Evolutionary conservation across 768 basidiomycete species (phyloP).

Genomic region (Suillus bovinus): DNA sequence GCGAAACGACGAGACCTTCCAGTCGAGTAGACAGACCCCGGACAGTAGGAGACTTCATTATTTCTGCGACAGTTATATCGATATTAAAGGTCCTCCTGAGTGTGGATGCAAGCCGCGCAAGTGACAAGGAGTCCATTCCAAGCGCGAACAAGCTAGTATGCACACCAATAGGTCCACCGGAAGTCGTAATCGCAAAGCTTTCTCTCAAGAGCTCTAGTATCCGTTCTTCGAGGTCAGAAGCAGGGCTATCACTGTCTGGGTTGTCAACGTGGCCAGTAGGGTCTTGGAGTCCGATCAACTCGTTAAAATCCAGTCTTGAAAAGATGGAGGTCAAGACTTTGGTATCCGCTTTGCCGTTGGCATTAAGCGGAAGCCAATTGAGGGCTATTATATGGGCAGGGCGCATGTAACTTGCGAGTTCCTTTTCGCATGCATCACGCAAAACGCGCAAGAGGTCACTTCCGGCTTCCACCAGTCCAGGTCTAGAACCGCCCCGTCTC

Average conservation of each 20-base stretch:
- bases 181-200: background rate
- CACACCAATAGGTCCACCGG: slow-evolving; percentile 13
- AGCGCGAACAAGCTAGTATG: slow-evolving; percentile 33
- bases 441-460: slow-evolving; percentile 31
- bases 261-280: background rate
- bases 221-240: slow-evolving; percentile 27
- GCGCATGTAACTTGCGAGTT: slow-evolving; percentile 52
- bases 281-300: slow-evolving; percentile 18
- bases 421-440: slow-evolving; percentile 36
- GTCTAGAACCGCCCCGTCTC: slow-evolving; percentile 34
- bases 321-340: slow-evolving; percentile 31
- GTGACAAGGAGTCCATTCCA: slow-evolving; percentile 34
- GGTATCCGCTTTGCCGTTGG: slow-evolving; percentile 36
- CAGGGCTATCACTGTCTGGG: background rate
- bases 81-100: slow-evolving; percentile 21
- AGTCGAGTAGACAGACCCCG: slow-evolving; percentile 22
- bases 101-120: slow-evolving; percentile 24
- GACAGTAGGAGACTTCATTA: slow-evolving; percentile 30
- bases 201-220: slow-evolving; percentile 11
- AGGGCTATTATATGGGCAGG: slow-evolving; percentile 50
- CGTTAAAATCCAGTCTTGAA: slow-evolving; percentile 20
- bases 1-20: slow-evolving; percentile 5
- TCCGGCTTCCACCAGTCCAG: slow-evolving; percentile 29
- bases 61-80: slow-evolving; percentile 26
- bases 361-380: slow-evolving; percentile 47